Evolutionary conservation across 1,139 yeast genomes (phyloP), one percentile per base, ranked within the genome.

Genomic region (Yamadazyma jaroonii): DNA sequence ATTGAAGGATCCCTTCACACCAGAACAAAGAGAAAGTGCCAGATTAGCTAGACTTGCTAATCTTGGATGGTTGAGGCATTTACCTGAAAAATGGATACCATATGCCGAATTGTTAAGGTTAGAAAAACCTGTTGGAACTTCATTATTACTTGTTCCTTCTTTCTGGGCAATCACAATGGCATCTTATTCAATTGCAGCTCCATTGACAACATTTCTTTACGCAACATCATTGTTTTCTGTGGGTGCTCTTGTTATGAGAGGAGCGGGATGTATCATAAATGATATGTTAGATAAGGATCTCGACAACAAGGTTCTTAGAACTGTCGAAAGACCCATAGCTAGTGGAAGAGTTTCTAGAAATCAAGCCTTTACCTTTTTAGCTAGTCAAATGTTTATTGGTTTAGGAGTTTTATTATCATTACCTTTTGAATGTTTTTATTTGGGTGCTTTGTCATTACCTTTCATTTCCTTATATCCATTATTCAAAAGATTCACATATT

Each of bases 201-300:
- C 96, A 0, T 38, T 86, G 3, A 50, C 77, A 0, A 73, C 81
- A 1, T 79, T 90, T 0, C 43, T 74, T 0, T 45, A 44, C 25
- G 50, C 53, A 3, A 71, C 74, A 47, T 84, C 82, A 49, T 64
- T 90, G 21, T 92, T 90, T 54, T 80, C 92, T 1, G 67, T 82
- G 3, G 99, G 99, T 9, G 79, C 97, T 0, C 55, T 90, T 29
- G 72, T 90, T 11, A 92, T 94, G 96, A 77, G 99, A 60, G 97
- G 97, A 28, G 97, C 97, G 2, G 99, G 98, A 0, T 94, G 99
- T 57, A 90, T 96, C 1, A 83, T 94, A 40, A 94, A 94, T 54
- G 99, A 94, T 59, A 68, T 90, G 37, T 67, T 83, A 56, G 99
- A 94, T 56, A 69, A 90, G 40, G 72, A 90, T 44, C 67, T 90